Evolutionary conservation across 176 grass and related monocot genomes (phyloP).

Genomic region (Musa itinerans): DNA sequence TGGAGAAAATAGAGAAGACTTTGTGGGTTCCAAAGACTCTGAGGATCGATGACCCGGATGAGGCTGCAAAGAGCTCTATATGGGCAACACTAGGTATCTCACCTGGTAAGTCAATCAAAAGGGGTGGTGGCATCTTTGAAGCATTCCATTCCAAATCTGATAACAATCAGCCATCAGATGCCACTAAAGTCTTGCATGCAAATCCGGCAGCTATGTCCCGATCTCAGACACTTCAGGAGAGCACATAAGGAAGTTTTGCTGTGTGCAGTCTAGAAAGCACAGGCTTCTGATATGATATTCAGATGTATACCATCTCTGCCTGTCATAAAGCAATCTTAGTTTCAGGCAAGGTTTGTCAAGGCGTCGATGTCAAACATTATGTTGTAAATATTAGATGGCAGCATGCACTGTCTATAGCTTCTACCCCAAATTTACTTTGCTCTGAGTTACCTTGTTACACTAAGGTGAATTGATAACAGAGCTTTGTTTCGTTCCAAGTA

Average conservation of each 20-base stretch:
- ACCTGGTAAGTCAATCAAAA: not conserved
- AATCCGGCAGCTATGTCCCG: conserved; percentile 15
- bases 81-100: conserved; percentile 14
- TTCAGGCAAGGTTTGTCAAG: no score
- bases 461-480: not conserved
- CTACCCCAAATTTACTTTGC: not conserved
- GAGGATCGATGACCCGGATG: conserved; percentile 15
- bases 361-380: not conserved
- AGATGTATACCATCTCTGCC: not conserved
- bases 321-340: not conserved
- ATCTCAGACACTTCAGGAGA: conserved; percentile 15
- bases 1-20: conserved; percentile 1
- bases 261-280: not conserved
- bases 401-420: not conserved
- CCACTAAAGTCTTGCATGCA: conserved; percentile 7
- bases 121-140: conserved; percentile 7
- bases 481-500: no score
- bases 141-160: not conserved
- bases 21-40: conserved; percentile 19
- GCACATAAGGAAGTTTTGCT: not conserved
- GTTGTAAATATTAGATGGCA: not conserved
- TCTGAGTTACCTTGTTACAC: not conserved
- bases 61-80: conserved; percentile 20
- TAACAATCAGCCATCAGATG: conserved; percentile 6
- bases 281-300: not conserved